phyloP scores from a whole-genome alignment of 2,329 filamentous ascomycete genomes.

The Trichoderma guizhouense region DNA sequence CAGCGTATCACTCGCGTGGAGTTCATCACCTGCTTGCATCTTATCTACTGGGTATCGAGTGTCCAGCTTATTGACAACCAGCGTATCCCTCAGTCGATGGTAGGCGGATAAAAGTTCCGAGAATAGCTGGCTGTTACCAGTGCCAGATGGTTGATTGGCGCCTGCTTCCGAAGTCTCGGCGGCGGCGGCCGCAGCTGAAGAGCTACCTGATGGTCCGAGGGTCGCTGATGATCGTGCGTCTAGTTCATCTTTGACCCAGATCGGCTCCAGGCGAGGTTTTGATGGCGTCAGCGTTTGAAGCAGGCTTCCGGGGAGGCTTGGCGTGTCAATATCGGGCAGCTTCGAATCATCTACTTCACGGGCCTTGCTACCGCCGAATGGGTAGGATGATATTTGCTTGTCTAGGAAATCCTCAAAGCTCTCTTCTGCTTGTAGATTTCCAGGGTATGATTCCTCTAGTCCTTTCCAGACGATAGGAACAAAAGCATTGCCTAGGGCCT shows the following conservation, averaged over 20 bases:
- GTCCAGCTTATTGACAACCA: slow-evolving; percentile 52
- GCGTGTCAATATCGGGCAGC: slow-evolving; percentile 32
- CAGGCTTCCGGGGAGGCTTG: slow-evolving; percentile 38
- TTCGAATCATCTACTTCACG: slow-evolving; percentile 32
- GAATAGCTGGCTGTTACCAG: slow-evolving; percentile 28
- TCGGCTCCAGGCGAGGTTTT: slow-evolving; percentile 36
- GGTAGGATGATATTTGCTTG: slow-evolving; percentile 50
- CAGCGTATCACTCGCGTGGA: slow-evolving; percentile 57
- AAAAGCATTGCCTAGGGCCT: slow-evolving; percentile 92
- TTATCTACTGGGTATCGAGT: slow-evolving; percentile 36
- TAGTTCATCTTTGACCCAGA: slow-evolving; percentile 41
- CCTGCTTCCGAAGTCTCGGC: slow-evolving; percentile 27
- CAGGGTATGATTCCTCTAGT: slow-evolving; percentile 78
- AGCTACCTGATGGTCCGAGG: slow-evolving; percentile 41
- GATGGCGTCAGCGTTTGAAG: slow-evolving; percentile 38
- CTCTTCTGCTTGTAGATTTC: slow-evolving; percentile 58
- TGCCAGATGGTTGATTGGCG: slow-evolving; percentile 20
- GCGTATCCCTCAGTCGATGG: slow-evolving; percentile 56
- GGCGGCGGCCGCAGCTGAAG: slow-evolving; percentile 37
- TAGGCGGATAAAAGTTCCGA: slow-evolving; percentile 61
- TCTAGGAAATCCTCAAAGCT: slow-evolving; percentile 69
- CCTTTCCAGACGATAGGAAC: slow-evolving; percentile 94
- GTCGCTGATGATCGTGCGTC: slow-evolving; percentile 29
- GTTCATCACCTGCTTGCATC: slow-evolving; percentile 39
- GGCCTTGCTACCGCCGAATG: slow-evolving; percentile 40